These are phyloP conservation scores for Oryza longistaminata DNA, from an alignment of 176 grass and related monocot species.

Conservation along the genomic window DNA sequence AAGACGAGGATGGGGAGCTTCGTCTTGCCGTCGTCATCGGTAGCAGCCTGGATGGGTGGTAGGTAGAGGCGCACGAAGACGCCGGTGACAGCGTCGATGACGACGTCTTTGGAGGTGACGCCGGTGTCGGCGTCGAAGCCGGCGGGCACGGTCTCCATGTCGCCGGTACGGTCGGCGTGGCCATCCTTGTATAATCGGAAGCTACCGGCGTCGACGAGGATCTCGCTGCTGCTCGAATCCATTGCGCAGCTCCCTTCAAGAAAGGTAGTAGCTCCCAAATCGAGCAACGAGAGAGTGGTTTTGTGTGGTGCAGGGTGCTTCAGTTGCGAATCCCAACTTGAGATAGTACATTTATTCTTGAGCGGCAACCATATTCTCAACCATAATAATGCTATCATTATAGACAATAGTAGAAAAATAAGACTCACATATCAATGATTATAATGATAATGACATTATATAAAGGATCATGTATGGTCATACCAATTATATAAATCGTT, in stretches of 20 bases:
- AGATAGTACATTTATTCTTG: no score
- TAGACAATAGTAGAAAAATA: no score
- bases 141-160: constrained; percentile 5
- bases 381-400: no score
- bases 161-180: neutral
- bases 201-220: neutral
- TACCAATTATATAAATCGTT: no score
- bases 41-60: neutral
- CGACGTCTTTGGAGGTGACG: constrained; percentile 41
- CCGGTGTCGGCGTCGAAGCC: constrained; percentile 43
- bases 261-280: neutral
- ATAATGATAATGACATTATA: no score
- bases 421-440: no score
- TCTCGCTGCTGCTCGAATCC: constrained; percentile 25
- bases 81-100: constrained; percentile 44
- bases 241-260: neutral
- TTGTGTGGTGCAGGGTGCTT: neutral
- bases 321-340: no score
- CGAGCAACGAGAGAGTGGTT: neutral
- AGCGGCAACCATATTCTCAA: no score
- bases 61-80: constrained; percentile 35
- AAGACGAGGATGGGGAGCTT: constrained; percentile 50
- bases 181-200: constrained; percentile 41
- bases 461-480: no score
- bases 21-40: neutral